These are phyloP conservation scores for Cadophora sp. DNA, from an alignment of 2,329 filamentous ascomycete genomes.

Conservation along the genomic window DNA sequence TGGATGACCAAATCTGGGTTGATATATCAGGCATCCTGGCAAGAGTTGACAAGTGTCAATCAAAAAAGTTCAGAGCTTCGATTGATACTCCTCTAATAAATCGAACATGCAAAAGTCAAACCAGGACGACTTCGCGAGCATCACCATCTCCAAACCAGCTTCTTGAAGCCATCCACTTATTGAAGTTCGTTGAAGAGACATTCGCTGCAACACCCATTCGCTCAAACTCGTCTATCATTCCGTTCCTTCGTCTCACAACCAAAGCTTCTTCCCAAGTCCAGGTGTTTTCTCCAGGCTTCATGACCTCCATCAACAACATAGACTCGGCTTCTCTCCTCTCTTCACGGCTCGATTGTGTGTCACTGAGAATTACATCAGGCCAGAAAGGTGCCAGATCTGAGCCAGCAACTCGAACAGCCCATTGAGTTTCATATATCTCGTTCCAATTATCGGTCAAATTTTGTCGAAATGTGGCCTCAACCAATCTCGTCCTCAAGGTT, in stretches of 20 bases:
- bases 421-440: constrained; percentile 7
- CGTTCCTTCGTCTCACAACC: constrained; percentile 12
- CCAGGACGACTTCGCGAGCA: background rate
- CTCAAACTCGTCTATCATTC: constrained; percentile 14
- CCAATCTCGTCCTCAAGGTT: constrained; percentile 7
- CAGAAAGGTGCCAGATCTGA: constrained; percentile 16
- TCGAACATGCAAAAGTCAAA: background rate
- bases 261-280: constrained; percentile 23
- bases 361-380: constrained; percentile 14
- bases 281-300: background rate
- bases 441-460: background rate
- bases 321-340: background rate
- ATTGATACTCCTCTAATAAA: too few species aligned
- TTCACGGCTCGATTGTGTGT: background rate
- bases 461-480: constrained; percentile 12
- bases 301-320: constrained; percentile 12
- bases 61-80: too few species aligned
- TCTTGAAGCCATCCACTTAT: background rate
- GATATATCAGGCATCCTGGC: too few species aligned
- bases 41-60: too few species aligned
- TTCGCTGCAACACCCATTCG: constrained; percentile 20
- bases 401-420: background rate
- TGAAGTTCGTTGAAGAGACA: background rate
- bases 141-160: constrained; percentile 19
- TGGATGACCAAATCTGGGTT: too few species aligned